Conservation (phyloP, 2,329 filamentous ascomycete species). For the Ophiosphaerella herpotricha region DNA sequence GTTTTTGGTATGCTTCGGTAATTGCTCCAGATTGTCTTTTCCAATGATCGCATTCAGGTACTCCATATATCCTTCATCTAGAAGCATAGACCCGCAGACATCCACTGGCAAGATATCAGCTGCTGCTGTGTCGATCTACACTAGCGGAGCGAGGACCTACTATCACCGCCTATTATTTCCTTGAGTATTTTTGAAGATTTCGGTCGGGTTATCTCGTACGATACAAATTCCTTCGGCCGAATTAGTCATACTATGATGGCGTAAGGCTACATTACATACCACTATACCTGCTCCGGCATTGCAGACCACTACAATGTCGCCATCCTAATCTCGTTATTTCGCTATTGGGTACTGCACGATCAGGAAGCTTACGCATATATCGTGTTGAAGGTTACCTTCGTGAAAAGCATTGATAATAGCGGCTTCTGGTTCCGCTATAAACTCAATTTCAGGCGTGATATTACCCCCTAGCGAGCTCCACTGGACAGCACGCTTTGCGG, state of each 20-base stretch:
- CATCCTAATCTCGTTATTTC: not conserved
- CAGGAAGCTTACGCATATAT: not conserved
- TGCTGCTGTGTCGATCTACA: too few relatives aligned
- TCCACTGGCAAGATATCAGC: not conserved
- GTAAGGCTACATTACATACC: not conserved
- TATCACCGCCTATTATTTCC: not conserved
- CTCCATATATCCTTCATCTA: not conserved
- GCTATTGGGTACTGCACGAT: not conserved
- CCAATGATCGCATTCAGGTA: not conserved
- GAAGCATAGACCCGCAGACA: not conserved
- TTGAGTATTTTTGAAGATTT: not conserved
- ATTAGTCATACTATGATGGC: not conserved
- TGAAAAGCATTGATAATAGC: slow-evolving; percentile 3
- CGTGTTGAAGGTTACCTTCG: slow-evolving; percentile 1
- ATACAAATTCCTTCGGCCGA: slow-evolving; percentile 2
- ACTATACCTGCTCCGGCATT: slow-evolving; percentile 8
- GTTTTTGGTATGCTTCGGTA: not conserved
- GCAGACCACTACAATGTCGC: slow-evolving; percentile 6
- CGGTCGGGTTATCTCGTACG: slow-evolving; percentile 2
- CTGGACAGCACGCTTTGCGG: not conserved
- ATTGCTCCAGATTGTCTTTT: not conserved
- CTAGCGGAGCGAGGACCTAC: not conserved
- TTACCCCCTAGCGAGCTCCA: too few relatives aligned
- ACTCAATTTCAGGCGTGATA: not conserved
- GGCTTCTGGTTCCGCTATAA: slow-evolving; percentile 7